Evolutionary conservation across 352 stramenopile genomes (phyloP).

Genomic region (Phytophthora nicotianae): DNA sequence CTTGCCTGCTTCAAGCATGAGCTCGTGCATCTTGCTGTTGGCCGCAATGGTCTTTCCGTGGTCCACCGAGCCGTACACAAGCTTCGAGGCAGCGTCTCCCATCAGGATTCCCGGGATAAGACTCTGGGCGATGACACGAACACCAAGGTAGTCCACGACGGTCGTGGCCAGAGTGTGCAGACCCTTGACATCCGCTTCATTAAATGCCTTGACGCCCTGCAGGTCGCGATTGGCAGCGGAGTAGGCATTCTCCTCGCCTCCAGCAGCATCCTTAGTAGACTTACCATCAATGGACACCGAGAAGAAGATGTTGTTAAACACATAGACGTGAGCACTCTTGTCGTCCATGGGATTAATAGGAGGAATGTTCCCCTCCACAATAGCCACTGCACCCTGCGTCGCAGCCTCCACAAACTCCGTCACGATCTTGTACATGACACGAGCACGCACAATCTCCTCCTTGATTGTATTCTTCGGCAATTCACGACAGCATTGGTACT

Average conservation of each 20-base stretch:
- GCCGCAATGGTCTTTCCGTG: slow-evolving; percentile 87
- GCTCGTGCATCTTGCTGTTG: slow-evolving; percentile 93
- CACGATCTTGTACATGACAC: slow-evolving; percentile 95
- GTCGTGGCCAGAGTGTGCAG: slow-evolving; percentile 95
- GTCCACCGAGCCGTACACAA: slow-evolving; percentile 96
- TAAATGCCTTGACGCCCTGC: slow-evolving; percentile 90
- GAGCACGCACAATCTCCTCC: slow-evolving; percentile 92
- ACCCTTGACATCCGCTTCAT: slow-evolving; percentile 89
- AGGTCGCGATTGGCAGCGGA: slow-evolving; percentile 90
- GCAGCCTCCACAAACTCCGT: slow-evolving; percentile 95
- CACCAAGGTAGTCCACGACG: slow-evolving; percentile 95
- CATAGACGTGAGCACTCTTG: slow-evolving; percentile 92
- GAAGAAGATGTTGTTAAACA: slow-evolving; percentile 99
- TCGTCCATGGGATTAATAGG: slow-evolving; percentile 97
- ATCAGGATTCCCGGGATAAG: slow-evolving; percentile 96
- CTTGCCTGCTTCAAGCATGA: slow-evolving; percentile 83
- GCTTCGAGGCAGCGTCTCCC: slow-evolving; percentile 93
- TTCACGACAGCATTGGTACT: slow-evolving; percentile 93
- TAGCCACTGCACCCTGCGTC: slow-evolving; percentile 89
- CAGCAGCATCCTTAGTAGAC: slow-evolving; percentile 62
- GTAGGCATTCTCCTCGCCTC: slow-evolving; percentile 80
- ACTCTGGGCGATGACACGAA: slow-evolving; percentile 95
- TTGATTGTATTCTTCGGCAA: slow-evolving; percentile 76
- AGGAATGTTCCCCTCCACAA: slow-evolving; percentile 94
- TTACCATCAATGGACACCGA: slow-evolving; percentile 90